Base-by-base conservation (phyloP, 2,329 filamentous ascomycete species). In the Lecanoromycetidae sp. region DNA sequence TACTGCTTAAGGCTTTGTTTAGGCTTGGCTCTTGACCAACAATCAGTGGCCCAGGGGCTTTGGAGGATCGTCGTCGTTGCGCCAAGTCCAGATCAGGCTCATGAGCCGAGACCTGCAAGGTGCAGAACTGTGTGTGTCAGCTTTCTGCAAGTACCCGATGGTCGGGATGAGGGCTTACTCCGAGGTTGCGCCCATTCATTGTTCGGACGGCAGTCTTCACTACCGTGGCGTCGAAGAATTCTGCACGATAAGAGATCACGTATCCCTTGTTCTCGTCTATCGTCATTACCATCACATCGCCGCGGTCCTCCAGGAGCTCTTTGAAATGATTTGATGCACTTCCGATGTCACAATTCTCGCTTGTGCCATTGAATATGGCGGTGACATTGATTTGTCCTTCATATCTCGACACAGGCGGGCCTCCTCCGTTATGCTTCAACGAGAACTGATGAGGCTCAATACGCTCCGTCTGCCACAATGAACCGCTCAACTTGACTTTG, bases 331-430 rank as follows among this genome's bases (percentile, higher is more conserved):
- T 62, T 50, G 77, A 81, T 15, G 66, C 55, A 13, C 52, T 53
- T 32, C 56, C 52, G 39, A 55, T 54, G 53, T 60, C 58, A 25
- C 62, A 52, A 10, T 40, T 52, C 1, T 54, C 54, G 33, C 59
- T 56, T n/a, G 56, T 48, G 17, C 58, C 57, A 32, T 61, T 58
- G 49, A 62, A 65, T 44, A 67, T 66, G 20, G 74, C 71, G n/a
- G 67, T 69, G 9, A 79, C 58, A 47, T 69, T 63, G 32, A 79
- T 58, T 56, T 79, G 74, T 15, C 74, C 77, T 61, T 80, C 76
- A 52, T 74, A 70, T 39, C 69, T 62, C 15, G 70, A 67, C 4
- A 42, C 15, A 15, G 22, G 34, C 19, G 56, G 54, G 33, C 51
- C 47, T 19, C 53, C 42, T 57, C 56, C 5, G 57, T 62, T 60